Conservation (phyloP, 164 flowering plant genomes). For the Vitis amurensis region DNA sequence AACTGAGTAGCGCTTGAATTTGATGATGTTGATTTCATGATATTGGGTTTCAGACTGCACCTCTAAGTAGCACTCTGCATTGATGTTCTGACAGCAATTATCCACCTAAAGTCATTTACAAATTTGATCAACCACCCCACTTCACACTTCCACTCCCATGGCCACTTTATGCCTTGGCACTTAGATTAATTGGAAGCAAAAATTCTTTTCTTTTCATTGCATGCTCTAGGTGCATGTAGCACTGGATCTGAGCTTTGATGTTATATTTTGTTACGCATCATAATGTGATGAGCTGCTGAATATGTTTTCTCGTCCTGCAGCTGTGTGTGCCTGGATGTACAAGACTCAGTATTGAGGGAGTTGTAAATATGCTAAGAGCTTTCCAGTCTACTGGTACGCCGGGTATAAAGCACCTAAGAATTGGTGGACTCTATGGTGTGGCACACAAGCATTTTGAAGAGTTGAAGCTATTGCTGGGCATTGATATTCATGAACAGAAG, state of each 20-base stretch:
- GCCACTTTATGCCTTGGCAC: too few species aligned
- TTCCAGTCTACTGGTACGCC: conserved; percentile 38
- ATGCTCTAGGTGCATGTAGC: background rate
- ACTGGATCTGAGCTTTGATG: background rate
- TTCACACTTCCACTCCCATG: too few species aligned
- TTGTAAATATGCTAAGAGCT: conserved; percentile 50
- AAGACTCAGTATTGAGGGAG: conserved; percentile 63
- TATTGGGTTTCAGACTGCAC: too few species aligned
- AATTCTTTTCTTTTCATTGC: too few species aligned
- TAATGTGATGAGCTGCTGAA: background rate
- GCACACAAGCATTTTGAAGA: conserved; percentile 70
- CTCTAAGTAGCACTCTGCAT: too few species aligned
- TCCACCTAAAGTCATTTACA: too few species aligned
- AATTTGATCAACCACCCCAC: too few species aligned
- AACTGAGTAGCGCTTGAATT: too few species aligned
- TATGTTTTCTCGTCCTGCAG: conserved; percentile 38
- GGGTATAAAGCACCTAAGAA: conserved; percentile 62
- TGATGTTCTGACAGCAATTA: too few species aligned
- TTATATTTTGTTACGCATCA: background rate
- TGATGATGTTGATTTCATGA: too few species aligned
- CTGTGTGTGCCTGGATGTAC: conserved; percentile 82
- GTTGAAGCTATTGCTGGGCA: conserved; percentile 51
- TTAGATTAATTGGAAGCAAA: too few species aligned
- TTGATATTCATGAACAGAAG: conserved; percentile 18
- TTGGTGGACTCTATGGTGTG: conserved; percentile 75